phyloP scores from a whole-genome alignment of 495 filamentous ascomycete species.

The Chlorociboria aeruginascens region DNA sequence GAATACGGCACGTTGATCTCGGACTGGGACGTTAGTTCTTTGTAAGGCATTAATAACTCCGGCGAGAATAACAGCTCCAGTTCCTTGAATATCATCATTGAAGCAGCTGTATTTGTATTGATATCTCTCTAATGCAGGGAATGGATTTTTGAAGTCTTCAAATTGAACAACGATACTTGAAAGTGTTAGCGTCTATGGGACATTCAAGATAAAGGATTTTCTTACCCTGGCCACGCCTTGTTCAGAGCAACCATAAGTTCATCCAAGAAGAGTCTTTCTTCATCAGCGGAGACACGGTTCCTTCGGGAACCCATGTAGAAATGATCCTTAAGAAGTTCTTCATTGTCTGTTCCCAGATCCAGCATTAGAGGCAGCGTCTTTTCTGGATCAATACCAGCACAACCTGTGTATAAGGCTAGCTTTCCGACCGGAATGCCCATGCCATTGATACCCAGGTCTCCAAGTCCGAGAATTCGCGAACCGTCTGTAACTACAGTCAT shows the following conservation, averaged over 20 bases:
- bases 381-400: slow-evolving; percentile 67
- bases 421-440: slow-evolving; percentile 82
- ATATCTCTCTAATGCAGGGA: slow-evolving; percentile 66
- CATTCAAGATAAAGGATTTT: not conserved
- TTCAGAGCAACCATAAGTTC: slow-evolving; percentile 72
- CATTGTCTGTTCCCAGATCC: slow-evolving; percentile 70
- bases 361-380: slow-evolving; percentile 61
- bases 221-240: slow-evolving; percentile 63
- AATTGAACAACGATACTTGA: slow-evolving; percentile 69
- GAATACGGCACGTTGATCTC: slow-evolving; percentile 67
- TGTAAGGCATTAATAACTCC: slow-evolving; percentile 71
- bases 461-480: slow-evolving; percentile 67
- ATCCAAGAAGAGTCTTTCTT: slow-evolving; percentile 66
- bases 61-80: slow-evolving; percentile 65
- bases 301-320: slow-evolving; percentile 65
- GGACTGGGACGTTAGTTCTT: slow-evolving; percentile 50
- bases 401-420: slow-evolving; percentile 62
- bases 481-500: slow-evolving; percentile 76
- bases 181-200: not conserved
- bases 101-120: slow-evolving; percentile 62
- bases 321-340: slow-evolving; percentile 56
- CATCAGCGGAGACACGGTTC: slow-evolving; percentile 52
- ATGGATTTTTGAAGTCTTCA: slow-evolving; percentile 81
- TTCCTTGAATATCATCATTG: slow-evolving; percentile 79
- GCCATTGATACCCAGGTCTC: slow-evolving; percentile 70